These are phyloP conservation scores for Perilla frutescens DNA, from an alignment of 257 asterid species.

Conservation along the genomic window DNA sequence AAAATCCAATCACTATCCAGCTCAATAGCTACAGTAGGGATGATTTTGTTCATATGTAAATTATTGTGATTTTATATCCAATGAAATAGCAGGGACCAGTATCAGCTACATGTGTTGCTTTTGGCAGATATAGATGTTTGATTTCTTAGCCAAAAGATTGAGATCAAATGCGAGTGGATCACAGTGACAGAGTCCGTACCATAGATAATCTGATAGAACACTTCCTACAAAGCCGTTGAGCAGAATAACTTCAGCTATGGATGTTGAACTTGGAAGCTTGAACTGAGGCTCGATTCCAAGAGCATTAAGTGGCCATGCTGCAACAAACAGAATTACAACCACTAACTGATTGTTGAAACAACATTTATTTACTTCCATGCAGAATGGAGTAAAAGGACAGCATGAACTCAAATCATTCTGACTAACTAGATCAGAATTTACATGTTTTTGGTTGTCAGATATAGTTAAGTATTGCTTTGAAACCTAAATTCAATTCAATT, in stretches of 20 bases:
- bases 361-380: background rate
- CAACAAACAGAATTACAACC: slow-evolving; percentile 10
- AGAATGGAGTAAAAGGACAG: background rate
- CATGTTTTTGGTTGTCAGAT: background rate
- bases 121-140: background rate
- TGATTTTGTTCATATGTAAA: background rate
- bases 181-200: slow-evolving; percentile 45
- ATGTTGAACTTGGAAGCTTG: slow-evolving; percentile 67
- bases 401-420: background rate
- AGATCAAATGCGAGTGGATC: background rate
- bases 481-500: background rate
- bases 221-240: slow-evolving; percentile 78
- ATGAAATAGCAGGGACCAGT: background rate
- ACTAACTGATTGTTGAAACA: background rate
- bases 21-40: background rate
- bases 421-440: slow-evolving; percentile 1
- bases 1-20: background rate
- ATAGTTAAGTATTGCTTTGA: background rate
- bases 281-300: slow-evolving; percentile 80
- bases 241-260: slow-evolving; percentile 57
- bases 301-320: slow-evolving; percentile 75
- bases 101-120: background rate
- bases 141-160: background rate
- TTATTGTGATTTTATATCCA: background rate
- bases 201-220: slow-evolving; percentile 75